A percentile compares a stretch with the other conserved stretches of the same genome.
Conservation (phyloP, 495 filamentous ascomycete genomes). For the Bryoglossum gracile region DNA sequence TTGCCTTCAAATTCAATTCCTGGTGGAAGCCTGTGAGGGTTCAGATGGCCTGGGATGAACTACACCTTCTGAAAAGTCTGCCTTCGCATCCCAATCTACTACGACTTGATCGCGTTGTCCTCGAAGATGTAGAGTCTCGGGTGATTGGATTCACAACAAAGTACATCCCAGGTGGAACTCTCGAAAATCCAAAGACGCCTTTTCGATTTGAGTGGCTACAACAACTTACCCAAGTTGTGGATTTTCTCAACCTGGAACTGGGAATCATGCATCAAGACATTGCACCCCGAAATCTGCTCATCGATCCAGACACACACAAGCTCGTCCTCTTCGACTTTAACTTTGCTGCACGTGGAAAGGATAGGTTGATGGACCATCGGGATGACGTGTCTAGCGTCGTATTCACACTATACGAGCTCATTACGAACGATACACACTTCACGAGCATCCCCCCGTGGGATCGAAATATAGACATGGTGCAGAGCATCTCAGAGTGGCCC, state of each 20-base stretch:
- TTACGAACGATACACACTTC: conserved; percentile 29
- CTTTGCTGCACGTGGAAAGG: conserved; percentile 24
- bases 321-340: conserved; percentile 38
- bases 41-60: conserved; percentile 30
- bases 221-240: conserved; percentile 31
- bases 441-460: conserved; percentile 6
- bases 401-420: conserved; percentile 35
- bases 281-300: conserved; percentile 32
- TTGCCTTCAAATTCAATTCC: conserved; percentile 10
- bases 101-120: conserved; percentile 31
- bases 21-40: conserved; percentile 2
- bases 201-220: conserved; percentile 28
- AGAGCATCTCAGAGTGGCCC: conserved; percentile 7
- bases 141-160: conserved; percentile 36
- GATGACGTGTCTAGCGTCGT: conserved; percentile 34
- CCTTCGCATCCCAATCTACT: conserved; percentile 31
- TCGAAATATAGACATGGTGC: conserved; percentile 8
- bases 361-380: conserved; percentile 20
- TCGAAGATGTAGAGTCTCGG: conserved; percentile 29
- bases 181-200: conserved; percentile 23
- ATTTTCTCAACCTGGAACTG: conserved; percentile 33
- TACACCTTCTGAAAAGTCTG: conserved; percentile 29
- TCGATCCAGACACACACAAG: conserved; percentile 27
- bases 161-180: conserved; percentile 30
- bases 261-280: conserved; percentile 38